These are phyloP conservation scores for Rhododendron ferrugineum DNA, from an alignment of 148 eudicot species.

Conservation along the genomic window DNA sequence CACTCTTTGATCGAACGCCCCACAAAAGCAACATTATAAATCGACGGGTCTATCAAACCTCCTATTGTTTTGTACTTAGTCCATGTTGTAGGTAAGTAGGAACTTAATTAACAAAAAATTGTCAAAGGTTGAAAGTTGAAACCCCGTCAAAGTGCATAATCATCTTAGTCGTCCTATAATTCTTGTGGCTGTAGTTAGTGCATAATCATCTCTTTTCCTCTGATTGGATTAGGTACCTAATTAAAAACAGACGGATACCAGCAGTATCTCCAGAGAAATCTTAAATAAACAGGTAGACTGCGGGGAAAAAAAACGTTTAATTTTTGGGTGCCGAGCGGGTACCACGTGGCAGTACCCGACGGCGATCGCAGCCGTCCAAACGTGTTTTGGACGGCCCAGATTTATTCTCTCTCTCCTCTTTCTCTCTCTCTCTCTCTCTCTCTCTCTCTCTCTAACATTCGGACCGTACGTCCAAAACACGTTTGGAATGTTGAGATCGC, in stretches of 20 bases:
- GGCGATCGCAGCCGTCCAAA: too few species aligned
- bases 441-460: too few species aligned
- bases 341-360: too few species aligned
- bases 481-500: too few species aligned
- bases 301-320: not conserved
- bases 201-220: not conserved
- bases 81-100: not conserved
- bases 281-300: not conserved
- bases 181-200: not conserved
- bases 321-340: too few species aligned
- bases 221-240: not conserved
- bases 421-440: too few species aligned
- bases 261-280: not conserved
- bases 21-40: too few species aligned
- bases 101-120: not conserved
- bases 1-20: too few species aligned
- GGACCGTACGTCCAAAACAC: too few species aligned
- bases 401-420: too few species aligned
- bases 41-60: accelerated
- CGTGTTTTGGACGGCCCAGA: too few species aligned
- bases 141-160: not conserved
- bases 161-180: not conserved
- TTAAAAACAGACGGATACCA: not conserved
- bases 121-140: constrained; percentile 1
- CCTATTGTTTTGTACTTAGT: too few species aligned